Conservation (phyloP, 1,139 yeast species). For the Blastobotrys raffinosifermentans region DNA sequence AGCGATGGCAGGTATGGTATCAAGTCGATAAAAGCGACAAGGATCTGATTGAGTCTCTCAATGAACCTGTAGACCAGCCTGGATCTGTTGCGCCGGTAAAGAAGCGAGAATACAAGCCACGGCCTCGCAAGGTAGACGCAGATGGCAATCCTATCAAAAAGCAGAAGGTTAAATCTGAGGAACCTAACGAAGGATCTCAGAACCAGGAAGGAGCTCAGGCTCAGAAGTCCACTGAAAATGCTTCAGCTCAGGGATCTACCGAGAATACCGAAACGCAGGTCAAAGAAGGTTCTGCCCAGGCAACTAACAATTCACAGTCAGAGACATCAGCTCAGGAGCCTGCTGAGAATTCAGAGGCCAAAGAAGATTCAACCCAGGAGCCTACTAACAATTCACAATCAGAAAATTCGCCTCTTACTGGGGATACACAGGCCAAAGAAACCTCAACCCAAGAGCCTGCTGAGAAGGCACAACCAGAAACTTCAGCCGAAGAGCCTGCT, state of each 20-base stretch:
- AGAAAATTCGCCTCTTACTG: too few relatives aligned
- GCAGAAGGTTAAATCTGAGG: conserved; percentile 10
- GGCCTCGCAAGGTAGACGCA: conserved; percentile 18
- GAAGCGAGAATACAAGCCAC: conserved; percentile 27
- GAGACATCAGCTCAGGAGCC: background rate
- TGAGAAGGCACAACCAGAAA: background rate
- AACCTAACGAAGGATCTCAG: conserved; percentile 2
- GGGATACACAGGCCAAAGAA: background rate
- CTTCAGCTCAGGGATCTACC: background rate
- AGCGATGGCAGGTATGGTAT: conserved; percentile 71
- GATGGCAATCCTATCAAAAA: conserved; percentile 12
- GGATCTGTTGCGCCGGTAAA: conserved; percentile 26
- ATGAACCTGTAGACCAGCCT: conserved; percentile 27
- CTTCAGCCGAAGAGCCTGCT: background rate
- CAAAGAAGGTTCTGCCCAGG: background rate
- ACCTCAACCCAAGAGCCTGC: background rate
- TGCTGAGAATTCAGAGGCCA: background rate
- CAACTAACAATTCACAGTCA: background rate
- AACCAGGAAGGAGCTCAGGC: background rate
- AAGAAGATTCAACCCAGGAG: too few relatives aligned
- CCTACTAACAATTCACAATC: too few relatives aligned
- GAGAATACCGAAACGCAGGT: background rate
- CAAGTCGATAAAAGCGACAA: conserved; percentile 77
- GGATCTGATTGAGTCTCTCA: conserved; percentile 36
- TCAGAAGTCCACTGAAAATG: background rate